These are phyloP conservation scores for Cadophora sp. DNA, from an alignment of 2,329 filamentous ascomycete genomes.

Conservation along the genomic window DNA sequence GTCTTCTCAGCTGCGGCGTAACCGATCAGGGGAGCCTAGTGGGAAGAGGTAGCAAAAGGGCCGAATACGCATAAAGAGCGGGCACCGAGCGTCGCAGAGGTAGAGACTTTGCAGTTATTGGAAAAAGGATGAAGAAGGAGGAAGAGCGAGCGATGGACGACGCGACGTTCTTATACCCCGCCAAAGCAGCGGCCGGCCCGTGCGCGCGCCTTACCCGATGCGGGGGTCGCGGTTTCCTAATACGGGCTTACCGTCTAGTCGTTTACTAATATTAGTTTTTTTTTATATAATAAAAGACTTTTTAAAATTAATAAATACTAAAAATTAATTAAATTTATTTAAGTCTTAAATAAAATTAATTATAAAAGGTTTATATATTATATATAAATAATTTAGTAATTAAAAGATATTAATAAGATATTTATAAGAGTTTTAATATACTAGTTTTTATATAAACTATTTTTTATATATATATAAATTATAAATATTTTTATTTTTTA, in stretches of 20 bases:
- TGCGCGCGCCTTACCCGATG: slow-evolving; percentile 15
- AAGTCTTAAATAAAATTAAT: no score
- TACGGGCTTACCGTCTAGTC: slow-evolving; percentile 17
- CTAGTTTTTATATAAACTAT: no score
- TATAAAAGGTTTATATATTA: no score
- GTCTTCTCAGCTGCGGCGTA: slow-evolving; percentile 33
- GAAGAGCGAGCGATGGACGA: slow-evolving; percentile 12
- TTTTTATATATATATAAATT: no score
- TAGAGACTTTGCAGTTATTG: no score
- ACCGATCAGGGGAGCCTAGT: slow-evolving; percentile 29
- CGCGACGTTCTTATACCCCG: slow-evolving; percentile 22
- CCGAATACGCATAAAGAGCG: slow-evolving; percentile 22
- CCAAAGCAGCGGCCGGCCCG: slow-evolving; percentile 16
- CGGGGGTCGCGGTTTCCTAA: slow-evolving; percentile 16
- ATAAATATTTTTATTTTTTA: no score
- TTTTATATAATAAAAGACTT: background rate
- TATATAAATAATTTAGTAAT: no score
- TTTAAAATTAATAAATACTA: no score
- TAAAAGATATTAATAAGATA: no score
- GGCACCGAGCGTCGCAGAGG: no score
- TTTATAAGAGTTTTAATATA: no score
- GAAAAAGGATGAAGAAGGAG: slow-evolving; percentile 17
- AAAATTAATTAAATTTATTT: no score
- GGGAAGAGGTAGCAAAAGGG: slow-evolving; percentile 27
- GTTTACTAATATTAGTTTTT: slow-evolving; percentile 17